Base-by-base conservation (phyloP, 2,329 filamentous ascomycete species). In the Sclerotinia spermophila region DNA sequence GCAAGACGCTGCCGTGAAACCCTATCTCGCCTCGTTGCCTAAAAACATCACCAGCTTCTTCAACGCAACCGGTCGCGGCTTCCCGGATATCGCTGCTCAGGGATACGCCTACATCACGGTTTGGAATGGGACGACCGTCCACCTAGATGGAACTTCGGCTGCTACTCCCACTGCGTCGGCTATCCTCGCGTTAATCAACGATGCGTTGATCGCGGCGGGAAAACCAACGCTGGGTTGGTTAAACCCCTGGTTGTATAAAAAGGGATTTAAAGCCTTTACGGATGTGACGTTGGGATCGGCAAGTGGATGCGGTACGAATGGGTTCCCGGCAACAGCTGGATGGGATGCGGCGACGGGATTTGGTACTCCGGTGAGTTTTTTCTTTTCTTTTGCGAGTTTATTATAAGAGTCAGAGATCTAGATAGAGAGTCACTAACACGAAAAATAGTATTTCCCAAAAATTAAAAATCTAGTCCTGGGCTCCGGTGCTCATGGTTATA, bases 181-280 rank as follows among this genome's bases (percentile, higher is more conserved):
- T 15, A 82, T 91, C 68, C 82, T 91, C 44, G 81, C 85, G 2
- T 81, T 91, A 2, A 80, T 91, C 59, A 91, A 91, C 73, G 88
- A 90, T 73, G 86, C 86, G 0, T 81, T 87, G 24, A 78, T 90
- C n/a, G 81, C 83, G 1, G 81, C 80, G 15, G 85, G 86, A 3
- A 84, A 85, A 76, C 77, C 76, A 15, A 76, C 78, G 0, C 73
- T 83, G 1, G 82, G 82, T 3, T 83, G 82, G 74, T 70, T 83
- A 64, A 83, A 83, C 72, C 82, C 82, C 0, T 81, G 80, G 81
- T 69, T 83, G 21, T 83, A 83, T 71, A 74, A 73, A 4, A 72
- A 72, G n/a, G 78, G 77, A 17, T 76, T 74, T 66, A 78, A 79
- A 61, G 81, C 77, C 1, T 77, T 83, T 48, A 82, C 79, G 0